Evolutionary conservation across 805 yeast genomes (phyloP), one percentile per base, ranked within the genome.

Genomic region (Metschnikowia lunata): DNA sequence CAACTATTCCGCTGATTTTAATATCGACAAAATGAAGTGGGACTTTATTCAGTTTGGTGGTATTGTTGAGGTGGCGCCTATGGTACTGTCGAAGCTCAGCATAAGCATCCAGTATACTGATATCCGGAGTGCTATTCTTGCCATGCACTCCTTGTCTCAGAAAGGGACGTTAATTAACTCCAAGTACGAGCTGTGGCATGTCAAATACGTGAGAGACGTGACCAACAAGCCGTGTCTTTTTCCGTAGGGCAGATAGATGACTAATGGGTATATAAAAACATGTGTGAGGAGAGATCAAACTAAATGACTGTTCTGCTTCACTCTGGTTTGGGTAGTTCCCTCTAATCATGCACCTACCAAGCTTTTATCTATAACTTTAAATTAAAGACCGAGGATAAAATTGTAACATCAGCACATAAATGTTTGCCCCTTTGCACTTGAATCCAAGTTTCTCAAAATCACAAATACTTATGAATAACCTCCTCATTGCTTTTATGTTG

Each of bases 181-280:
- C 34, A 79, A 74, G 51, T 85, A 82, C 54, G 60, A 59, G 9
- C 76, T 68, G 5, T 86, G 93, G 93, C 62, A 70, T 7, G 62
- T 82, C 1, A 75, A 81, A 79, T 86, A 78, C 51, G 86, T 84
- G 0, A 74, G 72, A 36, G 95, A 86, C 59, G 76, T 78, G 1
- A 71, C 86, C 7, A 89, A 84, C 51, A 69, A 62, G 45, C 80
- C 81, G 6, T 74, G 82, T 62, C 40, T 44, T 31, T 29, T 12
- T 29, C n/a, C 31, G 23, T 18, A 18, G 23, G 23, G 4, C 23
- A 18, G 26, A 30, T 11, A 15, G 29, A 6, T 40, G 26, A 6
- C n/a, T 11, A 14, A 3, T n/a, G 26, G 28, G 36, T 8, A 4
- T 5, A 8, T 27, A 8, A 12, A 18, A 9, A 6, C 6, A 34